Conservation (phyloP, 331 rosid species). For the Acacia pycnantha region DNA sequence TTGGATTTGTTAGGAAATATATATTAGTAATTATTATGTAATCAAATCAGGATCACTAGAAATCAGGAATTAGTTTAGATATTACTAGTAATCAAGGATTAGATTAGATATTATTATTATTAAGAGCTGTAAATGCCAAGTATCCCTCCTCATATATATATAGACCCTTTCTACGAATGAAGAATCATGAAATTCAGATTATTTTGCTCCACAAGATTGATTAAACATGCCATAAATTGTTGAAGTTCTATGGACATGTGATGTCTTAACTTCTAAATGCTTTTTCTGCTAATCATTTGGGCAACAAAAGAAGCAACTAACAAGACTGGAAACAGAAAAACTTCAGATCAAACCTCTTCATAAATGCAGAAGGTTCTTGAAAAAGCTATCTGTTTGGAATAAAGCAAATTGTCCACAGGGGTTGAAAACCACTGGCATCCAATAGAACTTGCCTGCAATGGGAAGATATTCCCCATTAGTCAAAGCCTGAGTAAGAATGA, state of each 20-base stretch:
- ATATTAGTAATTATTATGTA: too few species aligned
- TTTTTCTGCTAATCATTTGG: constrained; percentile 12
- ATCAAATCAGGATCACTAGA: too few species aligned
- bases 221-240: constrained; percentile 6
- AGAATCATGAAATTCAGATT: too few species aligned
- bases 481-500: background rate
- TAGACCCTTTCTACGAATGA: too few species aligned
- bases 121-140: too few species aligned
- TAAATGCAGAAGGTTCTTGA: constrained; percentile 88
- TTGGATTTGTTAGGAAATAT: background rate
- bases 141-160: too few species aligned
- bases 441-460: constrained; percentile 62
- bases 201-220: background rate
- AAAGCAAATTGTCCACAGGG: constrained; percentile 49
- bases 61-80: too few species aligned
- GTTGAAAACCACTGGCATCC: constrained; percentile 80
- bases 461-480: constrained; percentile 21
- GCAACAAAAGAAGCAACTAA: constrained; percentile 20
- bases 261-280: background rate
- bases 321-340: constrained; percentile 19
- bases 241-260: background rate
- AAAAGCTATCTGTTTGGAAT: constrained; percentile 61
- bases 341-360: constrained; percentile 66
- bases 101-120: too few species aligned
- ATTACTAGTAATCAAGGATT: too few species aligned